These are phyloP conservation scores for Paulownia fortunei DNA, from an alignment of 257 asterid genomes.

Conservation along the genomic window DNA sequence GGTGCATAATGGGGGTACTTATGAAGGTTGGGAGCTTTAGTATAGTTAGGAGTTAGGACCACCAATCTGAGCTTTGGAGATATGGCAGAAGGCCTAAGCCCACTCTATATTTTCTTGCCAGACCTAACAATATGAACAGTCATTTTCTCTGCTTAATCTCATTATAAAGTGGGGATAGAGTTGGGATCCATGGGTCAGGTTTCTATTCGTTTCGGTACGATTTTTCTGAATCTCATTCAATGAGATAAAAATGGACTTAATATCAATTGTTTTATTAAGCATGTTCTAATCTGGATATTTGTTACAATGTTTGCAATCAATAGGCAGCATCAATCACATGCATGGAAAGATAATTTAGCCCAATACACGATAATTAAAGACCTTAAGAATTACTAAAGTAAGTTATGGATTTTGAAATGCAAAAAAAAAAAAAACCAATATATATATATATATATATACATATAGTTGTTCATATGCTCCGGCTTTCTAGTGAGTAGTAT, in stretches of 20 bases:
- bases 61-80: slow-evolving; percentile 21
- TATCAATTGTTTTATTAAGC: no score
- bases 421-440: no score
- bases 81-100: slow-evolving; percentile 34
- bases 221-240: background rate
- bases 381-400: no score
- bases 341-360: no score
- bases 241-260: background rate
- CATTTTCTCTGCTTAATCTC: slow-evolving; percentile 36
- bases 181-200: background rate
- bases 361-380: no score
- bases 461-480: no score
- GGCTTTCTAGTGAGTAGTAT: no score
- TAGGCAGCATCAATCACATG: no score
- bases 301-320: background rate
- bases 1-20: slow-evolving; percentile 49
- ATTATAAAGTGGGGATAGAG: background rate
- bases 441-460: no score
- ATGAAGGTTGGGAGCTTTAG: slow-evolving; percentile 44
- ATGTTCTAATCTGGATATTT: no score
- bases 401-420: no score
- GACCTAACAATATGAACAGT: slow-evolving; percentile 46
- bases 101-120: slow-evolving; percentile 38
- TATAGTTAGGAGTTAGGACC: slow-evolving; percentile 37
- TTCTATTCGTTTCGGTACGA: background rate